Percentiles rank a stretch among this genome's conserved stretches.
These are phyloP conservation scores for Mycena alexandri DNA, from an alignment of 768 basidiomycete species.

Conservation along the genomic window DNA sequence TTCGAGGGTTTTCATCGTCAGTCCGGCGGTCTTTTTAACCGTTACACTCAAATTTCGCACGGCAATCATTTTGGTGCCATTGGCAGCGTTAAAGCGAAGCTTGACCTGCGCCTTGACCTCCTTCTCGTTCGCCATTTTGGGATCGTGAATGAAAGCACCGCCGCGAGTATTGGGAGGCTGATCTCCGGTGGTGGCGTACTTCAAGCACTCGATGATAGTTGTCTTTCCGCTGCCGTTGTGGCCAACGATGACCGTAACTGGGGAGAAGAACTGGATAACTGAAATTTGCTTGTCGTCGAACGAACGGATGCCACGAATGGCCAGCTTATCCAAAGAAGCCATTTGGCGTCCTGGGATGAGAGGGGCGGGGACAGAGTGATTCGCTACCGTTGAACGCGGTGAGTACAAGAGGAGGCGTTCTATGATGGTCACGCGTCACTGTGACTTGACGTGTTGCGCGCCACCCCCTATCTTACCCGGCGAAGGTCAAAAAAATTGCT, in stretches of 20 bases:
- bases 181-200: slow-evolving; percentile 98
- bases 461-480: too few species aligned
- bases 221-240: slow-evolving; percentile 99
- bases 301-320: slow-evolving; percentile 93
- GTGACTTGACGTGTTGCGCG: too few species aligned
- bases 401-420: too few species aligned
- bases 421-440: too few species aligned
- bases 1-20: slow-evolving; percentile 99
- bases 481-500: too few species aligned
- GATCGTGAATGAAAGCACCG: slow-evolving; percentile 99
- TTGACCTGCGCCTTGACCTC: slow-evolving; percentile 99
- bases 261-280: slow-evolving; percentile 96
- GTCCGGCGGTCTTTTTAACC: slow-evolving; percentile 86
- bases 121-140: slow-evolving; percentile 99
- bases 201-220: slow-evolving; percentile 98
- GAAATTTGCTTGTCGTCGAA: slow-evolving; percentile 96
- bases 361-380: too few species aligned
- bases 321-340: slow-evolving; percentile 81
- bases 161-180: slow-evolving; percentile 97
- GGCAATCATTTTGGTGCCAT: slow-evolving; percentile 90
- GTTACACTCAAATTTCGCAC: slow-evolving; percentile 93
- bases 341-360: neutral
- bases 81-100: slow-evolving; percentile 91
- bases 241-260: slow-evolving; percentile 98
- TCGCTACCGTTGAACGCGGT: too few species aligned